Evolutionary conservation across 2,329 filamentous ascomycete genomes (phyloP).

Genomic region (Fusarium solani-melongenae): DNA sequence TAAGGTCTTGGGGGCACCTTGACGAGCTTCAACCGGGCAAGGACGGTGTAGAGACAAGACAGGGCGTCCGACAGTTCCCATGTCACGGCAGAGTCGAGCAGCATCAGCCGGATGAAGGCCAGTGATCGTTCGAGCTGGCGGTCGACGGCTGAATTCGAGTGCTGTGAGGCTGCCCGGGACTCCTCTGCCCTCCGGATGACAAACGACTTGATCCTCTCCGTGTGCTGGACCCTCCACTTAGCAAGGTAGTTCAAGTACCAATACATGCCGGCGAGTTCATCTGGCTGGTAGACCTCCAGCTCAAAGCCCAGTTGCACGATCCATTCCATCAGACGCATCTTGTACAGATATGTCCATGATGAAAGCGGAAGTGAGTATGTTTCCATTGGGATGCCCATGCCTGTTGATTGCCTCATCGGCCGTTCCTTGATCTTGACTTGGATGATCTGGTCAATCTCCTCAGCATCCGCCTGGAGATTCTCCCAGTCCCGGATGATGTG

Average conservation of each 20-base stretch:
- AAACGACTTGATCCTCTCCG: constrained; percentile 79
- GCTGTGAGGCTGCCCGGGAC: constrained; percentile 22
- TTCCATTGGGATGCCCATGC: constrained; percentile 56
- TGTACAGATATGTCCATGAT: constrained; percentile 91
- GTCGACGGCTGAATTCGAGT: constrained; percentile 47
- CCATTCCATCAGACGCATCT: constrained; percentile 87
- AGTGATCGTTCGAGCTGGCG: constrained; percentile 61
- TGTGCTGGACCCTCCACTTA: constrained; percentile 73
- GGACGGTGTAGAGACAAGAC: constrained; percentile 72
- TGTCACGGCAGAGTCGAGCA: constrained; percentile 73
- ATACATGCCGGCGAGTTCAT: constrained; percentile 91
- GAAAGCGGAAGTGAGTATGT: constrained; percentile 79
- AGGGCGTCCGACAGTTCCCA: constrained; percentile 67
- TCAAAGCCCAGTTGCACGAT: constrained; percentile 95
- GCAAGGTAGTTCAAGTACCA: constrained; percentile 85
- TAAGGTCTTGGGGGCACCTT: constrained; percentile 69
- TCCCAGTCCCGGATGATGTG: constrained; percentile 89
- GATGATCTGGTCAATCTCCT: constrained; percentile 78
- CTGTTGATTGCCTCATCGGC: constrained; percentile 62
- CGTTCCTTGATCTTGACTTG: constrained; percentile 70
- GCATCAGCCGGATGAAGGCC: constrained; percentile 67
- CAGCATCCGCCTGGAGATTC: constrained; percentile 81
- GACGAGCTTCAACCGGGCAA: constrained; percentile 69
- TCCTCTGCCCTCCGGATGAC: constrained; percentile 57
- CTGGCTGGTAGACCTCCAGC: constrained; percentile 85